A percentile compares a stretch with the other conserved stretches of the same genome.
Conservation (phyloP, 1,284 basidiomycete genomes). For the Erythrobasidium hasegawianum region DNA sequence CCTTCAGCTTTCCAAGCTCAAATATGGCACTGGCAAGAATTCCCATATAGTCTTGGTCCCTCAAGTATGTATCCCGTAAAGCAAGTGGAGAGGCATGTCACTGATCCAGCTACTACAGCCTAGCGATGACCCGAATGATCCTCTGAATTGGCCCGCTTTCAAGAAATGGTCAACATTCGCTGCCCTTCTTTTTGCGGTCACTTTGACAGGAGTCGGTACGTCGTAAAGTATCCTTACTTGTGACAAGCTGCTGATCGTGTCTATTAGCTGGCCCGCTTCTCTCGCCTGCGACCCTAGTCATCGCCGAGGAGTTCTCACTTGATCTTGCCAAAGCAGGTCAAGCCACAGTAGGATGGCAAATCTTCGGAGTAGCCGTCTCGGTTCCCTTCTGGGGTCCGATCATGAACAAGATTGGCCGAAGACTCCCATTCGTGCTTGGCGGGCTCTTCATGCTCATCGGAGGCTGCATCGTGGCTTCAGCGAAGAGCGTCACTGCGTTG, state of each 20-base stretch:
- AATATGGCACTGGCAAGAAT: conserved; percentile 29
- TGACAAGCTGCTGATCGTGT: neutral
- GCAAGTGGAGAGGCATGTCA: no score
- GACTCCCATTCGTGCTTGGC: conserved; percentile 9
- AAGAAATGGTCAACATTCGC: conserved; percentile 20
- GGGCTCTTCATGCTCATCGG: conserved; percentile 20
- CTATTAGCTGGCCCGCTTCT: conserved; percentile 10
- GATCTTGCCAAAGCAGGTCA: conserved; percentile 23
- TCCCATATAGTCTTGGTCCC: conserved; percentile 22
- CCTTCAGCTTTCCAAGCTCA: conserved; percentile 18
- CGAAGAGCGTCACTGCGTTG: neutral
- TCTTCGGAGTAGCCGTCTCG: conserved; percentile 21
- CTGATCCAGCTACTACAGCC: no score
- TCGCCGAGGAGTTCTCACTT: conserved; percentile 14
- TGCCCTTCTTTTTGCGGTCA: conserved; percentile 7
- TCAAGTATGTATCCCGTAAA: conserved; percentile 2
- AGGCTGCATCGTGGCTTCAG: conserved; percentile 10
- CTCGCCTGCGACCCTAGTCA: conserved; percentile 19
- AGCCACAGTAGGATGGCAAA: conserved; percentile 31
- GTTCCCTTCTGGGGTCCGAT: conserved; percentile 21
- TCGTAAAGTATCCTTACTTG: neutral
- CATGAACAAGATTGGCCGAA: conserved; percentile 3
- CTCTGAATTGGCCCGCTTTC: conserved; percentile 15
- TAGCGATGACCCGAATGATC: conserved; percentile 26
- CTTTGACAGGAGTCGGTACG: conserved; percentile 25